phyloP scores from a whole-genome alignment of 2,329 filamentous ascomycete species.

The Fusarium bactridioides region DNA sequence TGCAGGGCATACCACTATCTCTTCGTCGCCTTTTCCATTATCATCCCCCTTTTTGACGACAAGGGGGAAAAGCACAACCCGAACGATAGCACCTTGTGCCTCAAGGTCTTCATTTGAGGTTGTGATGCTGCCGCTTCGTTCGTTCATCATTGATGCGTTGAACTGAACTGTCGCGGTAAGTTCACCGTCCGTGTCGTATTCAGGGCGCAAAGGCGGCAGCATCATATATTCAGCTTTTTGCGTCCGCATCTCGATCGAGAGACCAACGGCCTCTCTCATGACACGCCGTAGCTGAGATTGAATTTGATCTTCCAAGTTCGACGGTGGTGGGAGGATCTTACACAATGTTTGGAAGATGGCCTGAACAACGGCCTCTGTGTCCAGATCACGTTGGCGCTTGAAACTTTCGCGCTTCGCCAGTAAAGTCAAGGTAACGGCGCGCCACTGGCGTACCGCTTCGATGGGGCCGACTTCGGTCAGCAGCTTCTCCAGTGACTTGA shows the following conservation, averaged over 20 bases:
- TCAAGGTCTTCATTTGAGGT: constrained; percentile 81
- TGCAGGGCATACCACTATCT: constrained; percentile 93
- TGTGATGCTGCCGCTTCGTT: constrained; percentile 73
- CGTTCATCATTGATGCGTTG: constrained; percentile 94
- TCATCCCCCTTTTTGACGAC: constrained; percentile 97
- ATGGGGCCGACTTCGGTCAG: constrained; percentile 86
- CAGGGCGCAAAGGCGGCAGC: constrained; percentile 92
- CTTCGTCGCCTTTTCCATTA: constrained; percentile 84
- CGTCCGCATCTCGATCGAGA: constrained; percentile 96
- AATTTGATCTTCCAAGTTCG: constrained; percentile 80
- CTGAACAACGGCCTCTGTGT: constrained; percentile 95
- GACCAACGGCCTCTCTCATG: constrained; percentile 84
- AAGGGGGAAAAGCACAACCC: constrained; percentile 92
- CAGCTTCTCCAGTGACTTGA: constrained; percentile 94
- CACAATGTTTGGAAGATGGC: constrained; percentile 83
- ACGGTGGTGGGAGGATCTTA: constrained; percentile 85
- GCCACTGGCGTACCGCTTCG: constrained; percentile 95
- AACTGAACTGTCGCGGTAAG: constrained; percentile 87
- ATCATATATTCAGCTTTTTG: constrained; percentile 98
- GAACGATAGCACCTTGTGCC: constrained; percentile 77
- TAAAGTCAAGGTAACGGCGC: constrained; percentile 90
- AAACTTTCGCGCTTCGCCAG: constrained; percentile 84
- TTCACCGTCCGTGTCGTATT: constrained; percentile 94
- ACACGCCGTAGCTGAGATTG: constrained; percentile 86
- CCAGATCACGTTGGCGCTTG: constrained; percentile 80